Conservation (phyloP, 176 grass and related monocot species). For the Alloteropsis semialata region DNA sequence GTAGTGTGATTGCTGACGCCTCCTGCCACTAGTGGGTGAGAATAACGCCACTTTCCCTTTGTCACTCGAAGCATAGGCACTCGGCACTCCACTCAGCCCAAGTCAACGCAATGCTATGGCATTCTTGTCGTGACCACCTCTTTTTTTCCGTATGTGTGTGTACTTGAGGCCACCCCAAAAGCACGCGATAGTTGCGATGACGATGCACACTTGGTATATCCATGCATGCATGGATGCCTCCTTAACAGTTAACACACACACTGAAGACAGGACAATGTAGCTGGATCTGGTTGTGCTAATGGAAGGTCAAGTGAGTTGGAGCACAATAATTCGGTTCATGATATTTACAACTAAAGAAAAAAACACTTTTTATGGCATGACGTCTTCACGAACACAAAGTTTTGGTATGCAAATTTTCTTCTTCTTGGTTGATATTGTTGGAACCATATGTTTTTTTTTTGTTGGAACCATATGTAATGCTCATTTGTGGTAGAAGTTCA, state of each 20-base stretch:
- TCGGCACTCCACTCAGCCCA: not conserved
- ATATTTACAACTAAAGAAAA: not conserved
- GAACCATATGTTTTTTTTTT: no score
- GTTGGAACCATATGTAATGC: no score
- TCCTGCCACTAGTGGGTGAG: not conserved
- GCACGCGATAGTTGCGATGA: not conserved
- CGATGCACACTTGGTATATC: not conserved
- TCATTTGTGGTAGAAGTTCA: not conserved
- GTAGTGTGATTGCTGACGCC: not conserved
- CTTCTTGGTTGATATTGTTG: not conserved
- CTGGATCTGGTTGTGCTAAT: not conserved
- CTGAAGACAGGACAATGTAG: not conserved
- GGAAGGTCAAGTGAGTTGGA: not conserved
- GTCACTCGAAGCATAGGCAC: not conserved
- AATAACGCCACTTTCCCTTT: not conserved
- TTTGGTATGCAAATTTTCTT: not conserved
- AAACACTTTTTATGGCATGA: not conserved
- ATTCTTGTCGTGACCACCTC: not conserved
- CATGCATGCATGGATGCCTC: not conserved
- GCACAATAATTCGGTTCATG: not conserved
- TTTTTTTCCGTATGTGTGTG: not conserved
- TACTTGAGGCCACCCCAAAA: constrained; percentile 5
- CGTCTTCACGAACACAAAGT: not conserved
- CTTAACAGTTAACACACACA: not conserved
- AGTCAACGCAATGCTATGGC: not conserved